Conservation (phyloP, 2,329 filamentous ascomycete genomes). For the Fulvia fulva region DNA sequence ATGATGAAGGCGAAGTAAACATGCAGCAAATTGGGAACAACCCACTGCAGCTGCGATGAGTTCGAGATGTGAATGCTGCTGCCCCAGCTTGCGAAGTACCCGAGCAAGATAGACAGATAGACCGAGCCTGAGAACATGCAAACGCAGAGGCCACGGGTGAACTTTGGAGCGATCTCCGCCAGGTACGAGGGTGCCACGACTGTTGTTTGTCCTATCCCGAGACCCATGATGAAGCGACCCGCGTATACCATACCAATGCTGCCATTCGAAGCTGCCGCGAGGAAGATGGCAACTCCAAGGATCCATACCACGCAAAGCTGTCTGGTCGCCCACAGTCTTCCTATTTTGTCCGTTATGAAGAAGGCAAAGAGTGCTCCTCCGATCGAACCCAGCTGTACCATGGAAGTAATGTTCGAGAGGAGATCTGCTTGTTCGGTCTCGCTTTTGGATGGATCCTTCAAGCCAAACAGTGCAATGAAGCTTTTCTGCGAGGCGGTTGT, state of each 20-base stretch:
- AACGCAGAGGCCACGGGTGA: conserved; percentile 60
- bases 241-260: conserved; percentile 34
- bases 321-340: conserved; percentile 29
- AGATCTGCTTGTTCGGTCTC: conserved; percentile 42
- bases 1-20: conserved; percentile 74
- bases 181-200: conserved; percentile 61
- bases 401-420: conserved; percentile 64
- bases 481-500: conserved; percentile 55
- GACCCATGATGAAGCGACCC: conserved; percentile 39
- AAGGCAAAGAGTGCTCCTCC: conserved; percentile 61
- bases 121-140: conserved; percentile 62
- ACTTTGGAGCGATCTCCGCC: conserved; percentile 43
- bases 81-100: conserved; percentile 66
- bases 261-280: conserved; percentile 42
- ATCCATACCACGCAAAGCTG: conserved; percentile 29
- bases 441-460: conserved; percentile 49
- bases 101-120: conserved; percentile 61
- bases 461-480: conserved; percentile 59
- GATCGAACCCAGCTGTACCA: conserved; percentile 77
- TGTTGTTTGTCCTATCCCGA: conserved; percentile 46
- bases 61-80: conserved; percentile 50
- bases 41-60: conserved; percentile 43
- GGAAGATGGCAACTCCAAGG: conserved; percentile 38
- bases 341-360: conserved; percentile 29
- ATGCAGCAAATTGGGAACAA: conserved; percentile 70